Base-by-base conservation (phyloP, 768 basidiomycete species). In the Gymnopilus dilepis region DNA sequence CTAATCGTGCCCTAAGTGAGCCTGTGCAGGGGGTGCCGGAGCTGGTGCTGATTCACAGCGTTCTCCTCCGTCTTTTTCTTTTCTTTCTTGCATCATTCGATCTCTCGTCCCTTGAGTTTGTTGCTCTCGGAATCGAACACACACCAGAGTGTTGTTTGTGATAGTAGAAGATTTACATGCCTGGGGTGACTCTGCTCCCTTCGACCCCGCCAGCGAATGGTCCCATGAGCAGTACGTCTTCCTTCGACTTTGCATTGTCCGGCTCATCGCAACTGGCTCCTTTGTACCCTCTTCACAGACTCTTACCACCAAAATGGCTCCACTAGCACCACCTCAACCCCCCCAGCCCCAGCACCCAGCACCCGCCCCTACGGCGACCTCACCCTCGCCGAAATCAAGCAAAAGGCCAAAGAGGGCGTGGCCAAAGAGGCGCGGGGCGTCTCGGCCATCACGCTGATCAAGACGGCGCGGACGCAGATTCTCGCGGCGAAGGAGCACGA, bases 391-490 rank as follows among this genome's bases (percentile, higher is more conserved):
- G 79, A 80, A 55, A 81, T 84, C 65, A 83, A 82, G 64, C 69
- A 71, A 51, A 80, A 76, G 67, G 80, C 78, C 11, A 79, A 74
- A 64, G 79, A 81, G 43, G 67, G 76, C 11, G 86, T 86, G 12
- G 75, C 77, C 37, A 82, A 80, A 56, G 79, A 80, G 54, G 83
- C 83, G 48, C 82, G 80, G 64, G 87, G 87, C n/a, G 82, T 82
- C 42, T 85, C 89, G 8, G 77, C 88, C 6, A 69, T 84, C 28
- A 76, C 82, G 8, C 82, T 93, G 66, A 85, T 94, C 73, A 82
- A 78, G 70, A 74, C 80, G 21, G 91, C 92, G 22, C 82, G 85
- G 51, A 76, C 74, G 13, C 89, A 90, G 73, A 80, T 84, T 47
- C 72, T 77, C 26, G 69, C 68, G 7, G 92, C 86, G 6, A 84